Conservation (phyloP, 2,329 filamentous ascomycete genomes). For the Dactylellina haptotyla region DNA sequence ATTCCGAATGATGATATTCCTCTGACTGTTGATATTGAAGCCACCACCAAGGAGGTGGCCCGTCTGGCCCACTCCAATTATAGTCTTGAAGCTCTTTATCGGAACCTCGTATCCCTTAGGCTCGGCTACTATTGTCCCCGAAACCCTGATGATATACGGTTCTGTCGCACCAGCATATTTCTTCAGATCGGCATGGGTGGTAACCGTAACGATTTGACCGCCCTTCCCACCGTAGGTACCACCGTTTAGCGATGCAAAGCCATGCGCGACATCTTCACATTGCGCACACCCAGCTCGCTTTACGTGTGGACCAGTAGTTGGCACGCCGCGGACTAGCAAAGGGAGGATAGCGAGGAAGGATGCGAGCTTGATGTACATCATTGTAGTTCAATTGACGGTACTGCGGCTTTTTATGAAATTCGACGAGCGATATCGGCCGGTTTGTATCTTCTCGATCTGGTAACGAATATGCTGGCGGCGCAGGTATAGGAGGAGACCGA, state of each 20-base stretch:
- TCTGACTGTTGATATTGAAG: constrained; percentile 38
- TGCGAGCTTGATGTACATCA: constrained; percentile 29
- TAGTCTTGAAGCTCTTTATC: constrained; percentile 57
- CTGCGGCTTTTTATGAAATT: too few species aligned
- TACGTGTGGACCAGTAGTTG: constrained; percentile 8
- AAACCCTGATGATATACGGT: constrained; percentile 55
- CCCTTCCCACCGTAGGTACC: constrained; percentile 56
- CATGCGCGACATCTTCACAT: constrained; percentile 54
- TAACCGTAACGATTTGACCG: constrained; percentile 55
- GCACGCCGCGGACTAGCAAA: constrained; percentile 9
- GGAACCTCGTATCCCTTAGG: constrained; percentile 55
- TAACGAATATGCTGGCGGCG: too few species aligned
- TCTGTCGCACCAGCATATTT: constrained; percentile 55
- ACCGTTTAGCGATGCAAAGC: constrained; percentile 56
- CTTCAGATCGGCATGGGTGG: constrained; percentile 54
- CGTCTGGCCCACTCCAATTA: constrained; percentile 54
- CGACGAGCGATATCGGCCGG: background rate
- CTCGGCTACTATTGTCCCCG: constrained; percentile 51
- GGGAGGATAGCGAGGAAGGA: constrained; percentile 22
- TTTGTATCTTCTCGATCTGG: background rate
- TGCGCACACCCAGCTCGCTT: constrained; percentile 24
- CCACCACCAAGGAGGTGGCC: constrained; percentile 26
- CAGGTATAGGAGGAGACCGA: too few species aligned
- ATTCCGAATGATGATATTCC: constrained; percentile 42
- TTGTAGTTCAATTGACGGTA: constrained; percentile 4